Evolutionary conservation across 129 eudicot species (phyloP), one percentile per base, ranked within the genome.

Genomic region (Oenanthe sinensis): DNA sequence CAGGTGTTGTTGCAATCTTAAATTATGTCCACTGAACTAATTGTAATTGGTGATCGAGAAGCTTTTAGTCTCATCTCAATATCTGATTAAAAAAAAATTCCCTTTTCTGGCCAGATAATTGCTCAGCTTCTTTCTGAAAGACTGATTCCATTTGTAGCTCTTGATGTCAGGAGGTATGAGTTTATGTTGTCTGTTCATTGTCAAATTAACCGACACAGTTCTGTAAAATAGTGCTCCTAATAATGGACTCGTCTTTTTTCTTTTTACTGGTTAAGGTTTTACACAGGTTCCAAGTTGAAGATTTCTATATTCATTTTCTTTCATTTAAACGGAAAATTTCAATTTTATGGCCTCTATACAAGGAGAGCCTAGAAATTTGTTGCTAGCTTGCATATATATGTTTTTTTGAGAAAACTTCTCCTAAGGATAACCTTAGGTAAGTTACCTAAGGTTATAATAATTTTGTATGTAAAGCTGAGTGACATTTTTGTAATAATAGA

Each of bases 71-170:
- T 60, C 22, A 1, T 60, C 33, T 60, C 4, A 60, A n/a, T 60
- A 75, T 82, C 8, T 49, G 16, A 74, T 74, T 24, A 1, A 24
- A n/a, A n/a, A n/a, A n/a, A n/a, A n/a, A n/a, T n/a, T n/a, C 36
- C 36, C 36, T 60, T n/a, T 79, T 45, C 19, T 46, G 37, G 60
- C 26, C 88, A 96, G 99, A 96, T 96, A 85, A 96, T 96, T 37
- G 99, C 99, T 39, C 99, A 96, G 86, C 99, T 96, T 86, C 99
- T 96, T 74, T 96, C 99, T 39, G 99, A 96, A 85, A 86, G 99
- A 42, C 84, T 96, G n/a, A 96, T 96, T 79, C 99, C 99, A 12
- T 96, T 96, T 85, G 99, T 96, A 78, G 99, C 99, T 40, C 99
- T 96, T 79, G 99, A 96, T 48, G 97, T 96, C 85, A 88, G 97